Conservation (phyloP, 345 rosid genomes). For the Rubroshorea leprosula region DNA sequence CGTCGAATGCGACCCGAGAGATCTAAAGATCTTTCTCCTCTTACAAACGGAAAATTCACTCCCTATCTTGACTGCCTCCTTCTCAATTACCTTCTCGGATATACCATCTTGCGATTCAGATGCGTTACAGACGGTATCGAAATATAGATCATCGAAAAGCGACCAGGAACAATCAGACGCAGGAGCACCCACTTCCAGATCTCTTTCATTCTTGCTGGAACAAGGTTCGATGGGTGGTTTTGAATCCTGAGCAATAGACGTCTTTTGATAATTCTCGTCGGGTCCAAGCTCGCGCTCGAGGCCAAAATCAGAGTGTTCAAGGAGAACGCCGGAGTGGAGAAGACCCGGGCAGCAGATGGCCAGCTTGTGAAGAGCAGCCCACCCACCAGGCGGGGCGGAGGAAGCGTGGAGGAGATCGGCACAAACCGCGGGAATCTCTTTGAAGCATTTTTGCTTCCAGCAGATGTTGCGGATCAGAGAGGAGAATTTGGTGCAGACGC, state of each 20-base stretch:
- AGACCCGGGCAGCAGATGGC: constrained; percentile 92
- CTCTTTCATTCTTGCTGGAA: not conserved
- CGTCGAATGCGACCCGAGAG: constrained; percentile 64
- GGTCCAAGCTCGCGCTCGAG: constrained; percentile 90
- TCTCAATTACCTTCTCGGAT: constrained; percentile 20
- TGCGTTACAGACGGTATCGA: constrained; percentile 48
- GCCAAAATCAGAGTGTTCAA: constrained; percentile 92
- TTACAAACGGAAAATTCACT: constrained; percentile 25
- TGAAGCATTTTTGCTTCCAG: constrained; percentile 53
- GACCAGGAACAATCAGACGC: constrained; percentile 55
- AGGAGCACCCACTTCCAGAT: constrained; percentile 12
- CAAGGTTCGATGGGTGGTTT: constrained; percentile 14
- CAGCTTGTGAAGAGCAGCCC: constrained; percentile 77
- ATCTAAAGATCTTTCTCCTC: constrained; percentile 43
- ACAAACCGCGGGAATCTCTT: constrained; percentile 55
- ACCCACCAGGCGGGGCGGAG: constrained; percentile 44
- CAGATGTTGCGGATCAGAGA: constrained; percentile 65
- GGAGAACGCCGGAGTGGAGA: constrained; percentile 77
- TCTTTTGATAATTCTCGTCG: constrained; percentile 30
- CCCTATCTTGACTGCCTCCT: constrained; percentile 22
- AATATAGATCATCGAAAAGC: constrained; percentile 72
- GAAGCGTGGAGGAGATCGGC: constrained; percentile 47
- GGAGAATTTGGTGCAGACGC: constrained; percentile 82
- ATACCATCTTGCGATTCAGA: constrained; percentile 34
- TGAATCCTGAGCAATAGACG: constrained; percentile 1